These are phyloP conservation scores for Ogataea kodamae DNA, from an alignment of 805 yeast genomes.

Conservation along the genomic window DNA sequence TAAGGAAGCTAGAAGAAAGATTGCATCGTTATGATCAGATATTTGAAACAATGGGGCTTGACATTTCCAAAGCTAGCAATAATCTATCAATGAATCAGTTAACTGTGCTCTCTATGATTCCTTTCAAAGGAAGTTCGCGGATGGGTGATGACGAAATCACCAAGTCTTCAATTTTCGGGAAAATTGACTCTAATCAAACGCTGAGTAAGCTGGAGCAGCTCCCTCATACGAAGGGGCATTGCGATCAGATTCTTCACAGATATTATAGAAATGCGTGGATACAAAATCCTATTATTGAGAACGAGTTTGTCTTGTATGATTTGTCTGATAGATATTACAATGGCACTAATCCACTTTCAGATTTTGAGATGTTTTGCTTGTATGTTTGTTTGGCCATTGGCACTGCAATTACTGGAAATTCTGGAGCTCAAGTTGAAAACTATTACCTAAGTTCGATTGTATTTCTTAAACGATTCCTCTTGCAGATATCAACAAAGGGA, in stretches of 20 bases:
- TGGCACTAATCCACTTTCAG: constrained; percentile 1
- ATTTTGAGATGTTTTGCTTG: constrained; percentile 14
- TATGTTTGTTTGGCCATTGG: constrained; percentile 18
- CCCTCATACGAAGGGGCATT: constrained; percentile 7
- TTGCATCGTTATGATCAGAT: constrained; percentile 4
- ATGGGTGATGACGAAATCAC: constrained; percentile 13
- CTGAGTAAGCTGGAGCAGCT: constrained; percentile 2
- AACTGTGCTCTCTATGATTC: constrained; percentile 17
- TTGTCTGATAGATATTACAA: constrained; percentile 8
- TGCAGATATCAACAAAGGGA: constrained; percentile 7
- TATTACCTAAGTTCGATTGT: constrained; percentile 16
- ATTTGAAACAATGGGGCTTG: constrained; percentile 5
- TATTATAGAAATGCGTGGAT: constrained; percentile 22
- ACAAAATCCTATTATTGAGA: constrained; percentile 20
- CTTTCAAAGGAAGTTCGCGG: constrained; percentile 12
- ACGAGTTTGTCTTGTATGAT: constrained; percentile 4
- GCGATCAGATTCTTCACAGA: constrained; percentile 11
- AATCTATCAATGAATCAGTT: constrained; percentile 14
- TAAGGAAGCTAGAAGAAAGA: constrained; percentile 4
- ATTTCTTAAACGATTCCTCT: constrained; percentile 13
- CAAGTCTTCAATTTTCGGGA: constrained; percentile 17
- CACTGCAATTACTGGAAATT: constrained; percentile 20
- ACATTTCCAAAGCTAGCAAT: not conserved
- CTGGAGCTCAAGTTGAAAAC: constrained; percentile 4
- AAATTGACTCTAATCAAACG: constrained; percentile 5